These are phyloP conservation scores for Narthecium ossifragum DNA, from an alignment of 106 monocot species.

Conservation along the genomic window DNA sequence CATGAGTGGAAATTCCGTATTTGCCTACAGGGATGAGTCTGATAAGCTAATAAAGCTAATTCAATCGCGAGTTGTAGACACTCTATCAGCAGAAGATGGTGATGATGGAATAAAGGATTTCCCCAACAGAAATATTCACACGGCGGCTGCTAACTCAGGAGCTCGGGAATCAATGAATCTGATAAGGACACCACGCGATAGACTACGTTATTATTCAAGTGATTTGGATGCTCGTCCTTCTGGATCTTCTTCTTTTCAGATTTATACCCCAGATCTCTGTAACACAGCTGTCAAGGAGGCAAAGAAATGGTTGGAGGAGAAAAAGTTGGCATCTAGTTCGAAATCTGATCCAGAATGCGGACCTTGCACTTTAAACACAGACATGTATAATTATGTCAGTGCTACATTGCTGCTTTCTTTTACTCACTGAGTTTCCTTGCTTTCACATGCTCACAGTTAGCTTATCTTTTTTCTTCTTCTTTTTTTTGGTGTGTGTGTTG, in stretches of 20 bases:
- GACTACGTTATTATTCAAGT: slow-evolving; percentile 1
- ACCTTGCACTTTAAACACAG: slow-evolving; percentile 13
- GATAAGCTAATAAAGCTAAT: slow-evolving; percentile 29
- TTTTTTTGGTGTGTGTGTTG: not conserved
- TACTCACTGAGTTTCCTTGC: not conserved
- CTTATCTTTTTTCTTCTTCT: not conserved
- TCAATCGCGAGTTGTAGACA: slow-evolving; percentile 27
- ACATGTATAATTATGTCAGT: slow-evolving; percentile 7
- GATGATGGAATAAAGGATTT: not conserved
- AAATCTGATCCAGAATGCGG: slow-evolving; percentile 13
- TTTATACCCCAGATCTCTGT: slow-evolving; percentile 5
- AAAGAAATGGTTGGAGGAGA: slow-evolving; percentile 37
- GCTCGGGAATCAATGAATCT: slow-evolving; percentile 1
- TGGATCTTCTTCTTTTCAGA: not conserved
- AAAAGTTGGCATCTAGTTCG: slow-evolving; percentile 17
- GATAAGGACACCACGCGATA: not conserved
- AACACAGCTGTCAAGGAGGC: slow-evolving; percentile 31
- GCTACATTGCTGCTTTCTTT: not conserved
- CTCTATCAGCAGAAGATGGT: not conserved
- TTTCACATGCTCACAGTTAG: not conserved
- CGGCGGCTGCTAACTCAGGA: slow-evolving; percentile 1
- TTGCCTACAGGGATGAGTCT: slow-evolving; percentile 26
- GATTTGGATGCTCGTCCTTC: slow-evolving; percentile 10
- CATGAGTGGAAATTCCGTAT: not conserved
- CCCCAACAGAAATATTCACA: not conserved